Evolutionary conservation across 2,329 filamentous ascomycete species (phyloP).

Genomic region (Calonectria montana): DNA sequence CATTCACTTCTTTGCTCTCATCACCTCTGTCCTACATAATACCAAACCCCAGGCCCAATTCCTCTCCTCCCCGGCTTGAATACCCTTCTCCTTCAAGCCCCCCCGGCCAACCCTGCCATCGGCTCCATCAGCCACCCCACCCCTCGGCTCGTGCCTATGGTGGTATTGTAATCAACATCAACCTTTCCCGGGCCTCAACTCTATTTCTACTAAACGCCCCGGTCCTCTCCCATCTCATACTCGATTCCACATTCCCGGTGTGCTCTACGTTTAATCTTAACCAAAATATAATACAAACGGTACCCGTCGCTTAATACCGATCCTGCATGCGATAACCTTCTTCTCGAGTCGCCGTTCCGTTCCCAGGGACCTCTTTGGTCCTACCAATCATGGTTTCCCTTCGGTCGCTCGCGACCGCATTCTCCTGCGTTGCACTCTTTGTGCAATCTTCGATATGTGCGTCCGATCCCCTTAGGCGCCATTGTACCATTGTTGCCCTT

Average conservation of each 20-base stretch:
- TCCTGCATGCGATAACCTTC: conserved; percentile 29
- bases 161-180: background rate
- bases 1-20: background rate
- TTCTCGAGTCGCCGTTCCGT: conserved; percentile 27
- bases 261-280: background rate
- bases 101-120: background rate
- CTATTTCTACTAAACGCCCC: conserved; percentile 11
- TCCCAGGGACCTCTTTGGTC: conserved; percentile 33
- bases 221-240: background rate
- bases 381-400: conserved; percentile 48
- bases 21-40: background rate
- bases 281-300: background rate
- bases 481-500: background rate
- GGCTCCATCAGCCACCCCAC: background rate
- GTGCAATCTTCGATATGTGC: conserved; percentile 47
- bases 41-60: background rate
- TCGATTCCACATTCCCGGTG: background rate
- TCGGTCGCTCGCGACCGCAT: conserved; percentile 45
- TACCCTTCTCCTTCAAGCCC: background rate
- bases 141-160: background rate
- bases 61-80: background rate
- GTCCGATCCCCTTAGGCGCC: conserved; percentile 14
- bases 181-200: conserved; percentile 6
- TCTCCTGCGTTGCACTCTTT: conserved; percentile 46
- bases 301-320: background rate